phyloP scores from a whole-genome alignment of 2,329 filamentous ascomycete species.

The Aspergillus ochraceoroseus region DNA sequence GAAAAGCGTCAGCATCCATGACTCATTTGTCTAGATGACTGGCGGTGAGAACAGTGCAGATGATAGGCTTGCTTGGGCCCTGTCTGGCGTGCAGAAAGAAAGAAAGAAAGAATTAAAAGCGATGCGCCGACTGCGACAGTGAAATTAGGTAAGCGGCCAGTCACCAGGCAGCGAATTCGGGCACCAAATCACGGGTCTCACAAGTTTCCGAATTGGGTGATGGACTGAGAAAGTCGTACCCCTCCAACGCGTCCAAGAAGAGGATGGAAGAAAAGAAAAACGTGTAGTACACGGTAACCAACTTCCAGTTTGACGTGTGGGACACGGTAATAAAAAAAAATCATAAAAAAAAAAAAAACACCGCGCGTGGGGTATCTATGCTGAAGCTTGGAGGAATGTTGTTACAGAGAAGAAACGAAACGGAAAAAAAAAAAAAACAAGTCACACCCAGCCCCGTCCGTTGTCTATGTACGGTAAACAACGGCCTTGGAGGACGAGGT shows the following conservation, averaged over 20 bases:
- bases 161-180: constrained; percentile 10
- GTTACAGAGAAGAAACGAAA: not conserved
- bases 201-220: constrained; percentile 10
- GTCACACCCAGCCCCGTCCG: not conserved
- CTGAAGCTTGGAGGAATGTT: constrained; percentile 1
- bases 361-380: constrained; percentile 12
- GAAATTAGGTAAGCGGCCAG: constrained; percentile 22
- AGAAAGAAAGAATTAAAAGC: constrained; percentile 11
- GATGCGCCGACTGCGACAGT: constrained; percentile 21
- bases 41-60: constrained; percentile 17
- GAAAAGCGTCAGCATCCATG: too few species aligned
- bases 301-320: too few species aligned
- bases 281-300: not conserved
- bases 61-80: constrained; percentile 18
- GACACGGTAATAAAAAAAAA: constrained; percentile 7
- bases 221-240: too few species aligned
- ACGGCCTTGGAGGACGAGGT: constrained; percentile 16
- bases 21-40: too few species aligned
- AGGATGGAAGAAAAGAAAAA: not conserved
- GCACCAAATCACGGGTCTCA: constrained; percentile 14
- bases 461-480: constrained; percentile 15
- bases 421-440: not conserved
- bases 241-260: too few species aligned
- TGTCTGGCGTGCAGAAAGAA: constrained; percentile 12
- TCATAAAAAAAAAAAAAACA: constrained; percentile 2